Conservation (phyloP, 2,329 filamentous ascomycete species). For the Fusarium concolor region DNA sequence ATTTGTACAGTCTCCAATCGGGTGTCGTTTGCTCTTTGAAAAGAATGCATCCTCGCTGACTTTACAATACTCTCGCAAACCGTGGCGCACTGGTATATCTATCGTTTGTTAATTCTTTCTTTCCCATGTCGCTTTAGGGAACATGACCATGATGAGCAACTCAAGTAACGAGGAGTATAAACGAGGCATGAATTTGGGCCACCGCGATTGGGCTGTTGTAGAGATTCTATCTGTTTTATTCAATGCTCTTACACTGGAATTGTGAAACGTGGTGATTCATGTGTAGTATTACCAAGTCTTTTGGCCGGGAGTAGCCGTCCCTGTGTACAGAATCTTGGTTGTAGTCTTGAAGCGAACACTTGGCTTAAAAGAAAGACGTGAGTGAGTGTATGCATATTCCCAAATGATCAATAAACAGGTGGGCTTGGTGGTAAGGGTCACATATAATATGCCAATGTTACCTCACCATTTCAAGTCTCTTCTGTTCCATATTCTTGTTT, state of each 20-base stretch:
- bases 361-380: no score
- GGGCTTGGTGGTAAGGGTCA: no score
- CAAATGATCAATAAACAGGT: no score
- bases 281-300: background rate
- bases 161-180: slow-evolving; percentile 35
- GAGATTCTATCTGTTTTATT: slow-evolving; percentile 19
- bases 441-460: no score
- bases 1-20: slow-evolving; percentile 48
- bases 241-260: background rate
- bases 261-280: background rate
- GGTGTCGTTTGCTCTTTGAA: slow-evolving; percentile 47
- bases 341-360: no score
- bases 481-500: no score
- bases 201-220: slow-evolving; percentile 26
- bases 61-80: slow-evolving; percentile 40
- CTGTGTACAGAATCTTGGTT: background rate
- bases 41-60: slow-evolving; percentile 46
- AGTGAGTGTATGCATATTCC: no score
- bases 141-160: slow-evolving; percentile 38
- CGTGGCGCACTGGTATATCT: slow-evolving; percentile 39
- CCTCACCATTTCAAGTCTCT: no score
- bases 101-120: slow-evolving; percentile 26
- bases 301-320: no score
- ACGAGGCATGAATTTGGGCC: slow-evolving; percentile 34
- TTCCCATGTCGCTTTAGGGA: slow-evolving; percentile 23